A percentile compares a stretch with the other conserved stretches of the same genome.
phyloP scores from a whole-genome alignment of 23 red algal genomes.

The Cyanidioschyzon merolae region DNA sequence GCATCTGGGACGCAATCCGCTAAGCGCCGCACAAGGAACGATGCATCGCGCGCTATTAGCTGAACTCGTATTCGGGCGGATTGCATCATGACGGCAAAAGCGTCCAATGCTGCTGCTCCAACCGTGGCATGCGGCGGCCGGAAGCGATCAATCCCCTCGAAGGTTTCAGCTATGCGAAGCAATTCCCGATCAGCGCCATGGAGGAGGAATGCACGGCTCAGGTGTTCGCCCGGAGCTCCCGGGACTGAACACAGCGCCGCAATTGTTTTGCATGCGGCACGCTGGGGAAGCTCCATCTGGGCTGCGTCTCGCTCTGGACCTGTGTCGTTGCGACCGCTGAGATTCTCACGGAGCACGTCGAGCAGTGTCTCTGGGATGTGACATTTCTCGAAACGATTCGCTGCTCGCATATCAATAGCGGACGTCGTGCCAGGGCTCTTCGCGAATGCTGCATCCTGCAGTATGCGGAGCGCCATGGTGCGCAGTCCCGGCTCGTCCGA shows the following conservation, averaged over 20 bases:
- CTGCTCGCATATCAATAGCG: not conserved
- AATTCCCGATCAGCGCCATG: slow-evolving; percentile 8
- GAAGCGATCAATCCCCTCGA: slow-evolving; percentile 7
- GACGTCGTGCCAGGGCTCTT: not conserved
- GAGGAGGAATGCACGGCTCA: not conserved
- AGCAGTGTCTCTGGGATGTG: not conserved
- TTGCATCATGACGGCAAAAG: not conserved
- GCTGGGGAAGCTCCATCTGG: not conserved
- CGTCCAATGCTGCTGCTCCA: slow-evolving; percentile 4
- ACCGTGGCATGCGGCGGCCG: not conserved
- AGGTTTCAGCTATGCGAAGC: slow-evolving; percentile 6
- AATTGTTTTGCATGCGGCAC: not conserved
- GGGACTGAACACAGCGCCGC: not conserved
- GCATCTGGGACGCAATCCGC: not conserved
- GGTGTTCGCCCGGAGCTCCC: not conserved
- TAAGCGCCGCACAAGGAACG: not conserved
- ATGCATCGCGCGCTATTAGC: slow-evolving; percentile 5
- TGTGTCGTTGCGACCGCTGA: not conserved
- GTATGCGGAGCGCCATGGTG: not conserved
- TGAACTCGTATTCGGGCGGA: not conserved
- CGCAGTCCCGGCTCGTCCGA: not conserved
- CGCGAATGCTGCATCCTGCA: not conserved
- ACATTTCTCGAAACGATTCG: slow-evolving; percentile 6
- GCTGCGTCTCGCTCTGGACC: not conserved
- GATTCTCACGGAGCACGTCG: slow-evolving; percentile 8